phyloP scores from a whole-genome alignment of 2,329 filamentous ascomycete species.

The Venturia aucupariae region DNA sequence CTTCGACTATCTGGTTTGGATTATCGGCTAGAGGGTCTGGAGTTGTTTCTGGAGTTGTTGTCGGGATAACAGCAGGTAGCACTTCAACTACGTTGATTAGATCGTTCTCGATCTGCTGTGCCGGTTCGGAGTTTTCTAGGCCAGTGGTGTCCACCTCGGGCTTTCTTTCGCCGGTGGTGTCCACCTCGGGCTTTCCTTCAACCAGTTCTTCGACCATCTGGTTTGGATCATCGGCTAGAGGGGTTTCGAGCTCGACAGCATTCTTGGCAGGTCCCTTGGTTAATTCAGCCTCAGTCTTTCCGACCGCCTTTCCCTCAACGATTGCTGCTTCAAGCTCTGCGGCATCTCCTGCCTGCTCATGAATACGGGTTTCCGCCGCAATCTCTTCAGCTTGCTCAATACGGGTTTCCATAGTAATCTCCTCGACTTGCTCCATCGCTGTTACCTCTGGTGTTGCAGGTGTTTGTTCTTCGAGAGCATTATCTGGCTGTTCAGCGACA shows the following conservation, averaged over 20 bases:
- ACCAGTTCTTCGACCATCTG: background rate
- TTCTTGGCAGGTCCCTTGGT: background rate
- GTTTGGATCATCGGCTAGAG: background rate
- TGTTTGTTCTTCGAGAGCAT: background rate
- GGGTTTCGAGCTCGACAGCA: background rate
- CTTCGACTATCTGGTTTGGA: background rate
- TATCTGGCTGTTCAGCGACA: background rate
- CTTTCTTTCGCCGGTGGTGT: no score
- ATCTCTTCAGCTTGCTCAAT: background rate
- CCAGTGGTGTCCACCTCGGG: no score
- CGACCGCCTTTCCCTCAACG: background rate
- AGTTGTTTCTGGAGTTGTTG: conserved; percentile 7
- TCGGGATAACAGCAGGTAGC: background rate
- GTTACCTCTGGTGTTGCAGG: background rate
- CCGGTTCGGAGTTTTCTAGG: background rate
- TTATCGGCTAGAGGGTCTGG: background rate
- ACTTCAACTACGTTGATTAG: background rate
- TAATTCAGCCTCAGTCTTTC: background rate
- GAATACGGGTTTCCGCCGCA: background rate
- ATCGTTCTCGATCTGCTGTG: background rate
- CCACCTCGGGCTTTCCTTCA: no score
- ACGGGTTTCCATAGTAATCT: background rate
- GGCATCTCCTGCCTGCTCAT: background rate
- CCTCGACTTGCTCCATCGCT: background rate
- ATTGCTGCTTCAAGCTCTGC: background rate